These are phyloP conservation scores for Omphalotus guepiniiformis DNA, from an alignment of 768 basidiomycete genomes.

Conservation along the genomic window DNA sequence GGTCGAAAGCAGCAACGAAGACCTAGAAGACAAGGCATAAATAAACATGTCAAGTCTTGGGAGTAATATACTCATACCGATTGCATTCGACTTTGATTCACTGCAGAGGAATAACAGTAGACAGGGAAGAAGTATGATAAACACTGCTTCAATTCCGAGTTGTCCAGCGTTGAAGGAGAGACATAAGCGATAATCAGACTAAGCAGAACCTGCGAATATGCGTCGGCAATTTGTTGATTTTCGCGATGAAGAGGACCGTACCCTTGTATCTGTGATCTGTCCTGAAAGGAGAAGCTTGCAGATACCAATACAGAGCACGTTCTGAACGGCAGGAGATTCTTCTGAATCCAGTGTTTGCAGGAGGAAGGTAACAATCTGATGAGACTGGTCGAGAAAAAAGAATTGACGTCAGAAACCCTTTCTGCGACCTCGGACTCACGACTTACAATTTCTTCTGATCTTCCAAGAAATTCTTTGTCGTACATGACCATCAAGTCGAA, in stretches of 20 bases:
- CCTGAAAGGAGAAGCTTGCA: conserved; percentile 88
- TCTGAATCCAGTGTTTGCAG: conserved; percentile 54
- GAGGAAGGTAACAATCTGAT: conserved; percentile 43
- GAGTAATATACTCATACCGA: conserved; percentile 27
- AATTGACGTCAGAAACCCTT: not conserved
- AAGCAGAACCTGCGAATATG: conserved; percentile 20
- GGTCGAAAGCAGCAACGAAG: conserved; percentile 63
- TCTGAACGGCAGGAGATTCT: conserved; percentile 71
- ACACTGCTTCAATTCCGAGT: conserved; percentile 87
- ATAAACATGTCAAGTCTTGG: not conserved
- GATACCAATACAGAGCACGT: conserved; percentile 76
- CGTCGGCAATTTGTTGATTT: not conserved
- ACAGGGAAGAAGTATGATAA: conserved; percentile 95
- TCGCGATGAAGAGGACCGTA: conserved; percentile 23
- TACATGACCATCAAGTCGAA: conserved; percentile 92
- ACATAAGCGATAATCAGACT: conserved; percentile 62
- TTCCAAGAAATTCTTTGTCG: conserved; percentile 69
- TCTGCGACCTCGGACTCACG: too few relatives aligned
- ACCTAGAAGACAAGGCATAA: conserved; percentile 39
- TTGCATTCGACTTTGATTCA: conserved; percentile 69
- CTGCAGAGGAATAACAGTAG: conserved; percentile 81
- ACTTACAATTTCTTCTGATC: conserved; percentile 40
- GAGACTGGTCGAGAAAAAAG: conserved; percentile 20
- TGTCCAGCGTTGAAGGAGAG: conserved; percentile 78
- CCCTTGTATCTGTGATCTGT: conserved; percentile 74